phyloP scores from a whole-genome alignment of 495 filamentous ascomycete genomes.

The Aspergillus homomorphus region DNA sequence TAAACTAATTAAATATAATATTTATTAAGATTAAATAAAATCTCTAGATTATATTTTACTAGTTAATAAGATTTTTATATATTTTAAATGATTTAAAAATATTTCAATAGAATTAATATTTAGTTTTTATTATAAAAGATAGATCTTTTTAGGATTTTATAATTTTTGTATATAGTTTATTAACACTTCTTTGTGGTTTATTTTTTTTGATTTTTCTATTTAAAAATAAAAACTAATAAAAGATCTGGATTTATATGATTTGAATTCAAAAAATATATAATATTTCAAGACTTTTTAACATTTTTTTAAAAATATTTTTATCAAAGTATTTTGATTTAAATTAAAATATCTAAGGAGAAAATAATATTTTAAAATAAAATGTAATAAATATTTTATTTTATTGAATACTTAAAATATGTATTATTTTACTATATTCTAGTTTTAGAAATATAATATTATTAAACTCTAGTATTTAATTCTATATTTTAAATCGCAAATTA shows the following conservation, averaged over 20 bases:
- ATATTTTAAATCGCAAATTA: not conserved
- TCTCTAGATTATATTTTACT: not conserved
- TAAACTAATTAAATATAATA: not conserved
- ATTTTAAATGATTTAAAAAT: not conserved
- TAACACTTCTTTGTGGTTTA: slow-evolving; percentile 2
- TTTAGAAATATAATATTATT: not conserved
- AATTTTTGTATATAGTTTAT: not conserved
- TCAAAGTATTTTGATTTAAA: not conserved
- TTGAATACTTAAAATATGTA: not conserved
- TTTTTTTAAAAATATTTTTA: not conserved
- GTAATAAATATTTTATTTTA: not conserved
- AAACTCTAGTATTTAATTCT: not conserved
- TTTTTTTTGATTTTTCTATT: not conserved
- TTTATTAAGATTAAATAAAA: not conserved
- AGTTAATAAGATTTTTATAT: not conserved
- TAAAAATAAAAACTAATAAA: not conserved
- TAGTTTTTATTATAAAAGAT: not conserved
- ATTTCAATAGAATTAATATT: not conserved
- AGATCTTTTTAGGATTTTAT: not conserved
- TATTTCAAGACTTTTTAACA: not conserved
- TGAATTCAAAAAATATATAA: not conserved
- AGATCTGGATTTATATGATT: no score
- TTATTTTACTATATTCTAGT: not conserved
- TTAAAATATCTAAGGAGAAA: not conserved
- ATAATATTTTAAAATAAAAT: not conserved